Percentiles rank a stretch among this genome's conserved stretches.
These are phyloP conservation scores for Penicillium mononematosum DNA, from an alignment of 495 filamentous ascomycete genomes.

Conservation along the genomic window DNA sequence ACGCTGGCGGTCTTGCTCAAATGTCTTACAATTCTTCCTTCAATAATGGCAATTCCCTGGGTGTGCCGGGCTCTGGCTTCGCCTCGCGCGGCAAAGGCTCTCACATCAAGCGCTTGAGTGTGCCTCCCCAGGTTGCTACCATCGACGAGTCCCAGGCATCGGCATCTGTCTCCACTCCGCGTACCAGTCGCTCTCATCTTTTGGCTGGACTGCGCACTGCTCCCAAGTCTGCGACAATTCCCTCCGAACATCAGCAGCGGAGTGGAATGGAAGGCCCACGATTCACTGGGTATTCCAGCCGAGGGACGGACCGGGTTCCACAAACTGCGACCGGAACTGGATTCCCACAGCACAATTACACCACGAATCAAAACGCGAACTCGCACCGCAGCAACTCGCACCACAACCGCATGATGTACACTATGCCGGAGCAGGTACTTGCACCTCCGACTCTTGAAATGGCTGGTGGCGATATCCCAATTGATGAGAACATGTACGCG, in stretches of 20 bases:
- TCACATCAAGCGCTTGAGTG: slow-evolving; percentile 78
- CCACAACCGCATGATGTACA: slow-evolving; percentile 59
- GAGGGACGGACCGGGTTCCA: slow-evolving; percentile 50
- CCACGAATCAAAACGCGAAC: slow-evolving; percentile 43
- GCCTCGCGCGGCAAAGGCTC: slow-evolving; percentile 79
- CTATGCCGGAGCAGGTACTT: slow-evolving; percentile 77
- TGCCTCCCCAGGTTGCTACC: slow-evolving; percentile 59
- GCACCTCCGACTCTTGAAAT: slow-evolving; percentile 77
- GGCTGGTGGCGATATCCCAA: slow-evolving; percentile 58
- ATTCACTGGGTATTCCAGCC: slow-evolving; percentile 42
- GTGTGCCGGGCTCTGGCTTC: slow-evolving; percentile 73
- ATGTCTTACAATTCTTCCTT: slow-evolving; percentile 87
- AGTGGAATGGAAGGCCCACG: slow-evolving; percentile 47
- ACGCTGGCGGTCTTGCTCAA: slow-evolving; percentile 99
- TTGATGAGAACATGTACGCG: slow-evolving; percentile 80
- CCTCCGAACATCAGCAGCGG: slow-evolving; percentile 56
- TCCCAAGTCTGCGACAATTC: slow-evolving; percentile 78
- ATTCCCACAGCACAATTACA: slow-evolving; percentile 53
- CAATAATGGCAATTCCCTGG: slow-evolving; percentile 62
- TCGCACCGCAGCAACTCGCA: slow-evolving; percentile 20
- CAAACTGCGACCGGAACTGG: slow-evolving; percentile 61
- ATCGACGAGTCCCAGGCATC: slow-evolving; percentile 64
- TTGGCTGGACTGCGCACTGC: slow-evolving; percentile 91
- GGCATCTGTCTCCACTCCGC: slow-evolving; percentile 63
- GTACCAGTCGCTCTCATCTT: slow-evolving; percentile 91